Evolutionary conservation across 2,329 filamentous ascomycete species (phyloP).

Genomic region (Ophiostoma sp.): DNA sequence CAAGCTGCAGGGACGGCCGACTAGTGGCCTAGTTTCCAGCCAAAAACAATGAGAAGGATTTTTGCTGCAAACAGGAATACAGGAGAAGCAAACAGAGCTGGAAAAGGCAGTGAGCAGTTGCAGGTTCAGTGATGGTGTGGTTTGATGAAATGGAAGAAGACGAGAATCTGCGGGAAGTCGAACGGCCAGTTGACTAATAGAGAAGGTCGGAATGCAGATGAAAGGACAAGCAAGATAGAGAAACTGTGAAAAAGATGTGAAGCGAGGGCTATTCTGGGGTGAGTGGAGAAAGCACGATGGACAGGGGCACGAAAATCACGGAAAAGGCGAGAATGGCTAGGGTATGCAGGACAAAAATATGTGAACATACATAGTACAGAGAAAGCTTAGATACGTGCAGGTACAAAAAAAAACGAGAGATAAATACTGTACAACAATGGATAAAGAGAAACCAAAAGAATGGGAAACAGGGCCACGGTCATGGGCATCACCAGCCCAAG

Average conservation of each 20-base stretch:
- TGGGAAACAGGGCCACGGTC: no score
- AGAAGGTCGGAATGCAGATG: background rate
- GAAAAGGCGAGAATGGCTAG: background rate
- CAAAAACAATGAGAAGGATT: background rate
- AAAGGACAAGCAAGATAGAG: no score
- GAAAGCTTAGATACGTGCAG: background rate
- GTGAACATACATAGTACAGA: no score
- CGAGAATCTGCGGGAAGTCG: background rate
- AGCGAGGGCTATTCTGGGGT: background rate
- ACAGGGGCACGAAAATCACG: constrained; percentile 2
- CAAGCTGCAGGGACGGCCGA: background rate
- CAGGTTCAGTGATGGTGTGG: background rate
- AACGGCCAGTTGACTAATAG: background rate
- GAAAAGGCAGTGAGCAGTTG: background rate
- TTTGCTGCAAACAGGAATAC: background rate
- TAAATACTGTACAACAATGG: background rate
- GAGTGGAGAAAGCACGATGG: background rate
- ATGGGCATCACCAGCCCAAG: background rate
- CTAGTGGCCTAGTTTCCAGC: background rate
- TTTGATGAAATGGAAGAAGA: background rate
- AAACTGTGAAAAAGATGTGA: background rate
- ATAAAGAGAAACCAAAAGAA: background rate
- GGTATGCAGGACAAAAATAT: no score
- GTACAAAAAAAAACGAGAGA: background rate
- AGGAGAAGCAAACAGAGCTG: background rate